A percentile compares a stretch with the other conserved stretches of the same genome.
Conservation (phyloP, 441 rosid genomes). For the Euphorbia corollata region DNA sequence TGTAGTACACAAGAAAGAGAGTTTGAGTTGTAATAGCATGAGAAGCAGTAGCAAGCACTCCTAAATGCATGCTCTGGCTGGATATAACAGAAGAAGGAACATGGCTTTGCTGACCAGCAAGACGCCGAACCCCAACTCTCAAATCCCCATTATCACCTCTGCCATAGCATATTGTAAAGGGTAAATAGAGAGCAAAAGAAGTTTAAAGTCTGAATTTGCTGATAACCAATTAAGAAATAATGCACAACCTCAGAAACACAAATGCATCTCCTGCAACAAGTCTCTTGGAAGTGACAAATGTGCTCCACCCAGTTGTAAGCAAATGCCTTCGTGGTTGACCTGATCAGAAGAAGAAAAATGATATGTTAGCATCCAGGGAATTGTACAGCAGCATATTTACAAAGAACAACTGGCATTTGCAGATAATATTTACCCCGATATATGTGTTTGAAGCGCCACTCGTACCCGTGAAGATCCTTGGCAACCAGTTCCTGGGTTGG, state of each 20-base stretch:
- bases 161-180: conserved; percentile 8
- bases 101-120: conserved; percentile 49
- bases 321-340: conserved; percentile 91
- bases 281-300: conserved; percentile 72
- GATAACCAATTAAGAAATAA: not conserved
- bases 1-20: conserved; percentile 72
- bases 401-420: not conserved
- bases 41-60: conserved; percentile 91
- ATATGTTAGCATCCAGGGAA: conserved; percentile 3
- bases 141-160: conserved; percentile 64
- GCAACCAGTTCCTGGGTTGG: conserved; percentile 78
- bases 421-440: conserved; percentile 51
- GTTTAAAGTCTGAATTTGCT: conserved; percentile 2
- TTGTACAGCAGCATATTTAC: not conserved
- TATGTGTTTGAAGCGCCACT: conserved; percentile 84
- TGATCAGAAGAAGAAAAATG: conserved; percentile 18
- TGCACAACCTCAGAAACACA: conserved; percentile 71
- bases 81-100: conserved; percentile 83
- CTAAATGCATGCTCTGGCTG: conserved; percentile 88
- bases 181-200: not conserved
- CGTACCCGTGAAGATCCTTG: conserved; percentile 70
- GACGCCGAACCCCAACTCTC: conserved; percentile 70
- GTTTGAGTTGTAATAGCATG: conserved; percentile 66
- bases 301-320: conserved; percentile 91
- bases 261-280: conserved; percentile 82